Conservation (phyloP, 2,329 filamentous ascomycete genomes). For the Nakataea oryzae region DNA sequence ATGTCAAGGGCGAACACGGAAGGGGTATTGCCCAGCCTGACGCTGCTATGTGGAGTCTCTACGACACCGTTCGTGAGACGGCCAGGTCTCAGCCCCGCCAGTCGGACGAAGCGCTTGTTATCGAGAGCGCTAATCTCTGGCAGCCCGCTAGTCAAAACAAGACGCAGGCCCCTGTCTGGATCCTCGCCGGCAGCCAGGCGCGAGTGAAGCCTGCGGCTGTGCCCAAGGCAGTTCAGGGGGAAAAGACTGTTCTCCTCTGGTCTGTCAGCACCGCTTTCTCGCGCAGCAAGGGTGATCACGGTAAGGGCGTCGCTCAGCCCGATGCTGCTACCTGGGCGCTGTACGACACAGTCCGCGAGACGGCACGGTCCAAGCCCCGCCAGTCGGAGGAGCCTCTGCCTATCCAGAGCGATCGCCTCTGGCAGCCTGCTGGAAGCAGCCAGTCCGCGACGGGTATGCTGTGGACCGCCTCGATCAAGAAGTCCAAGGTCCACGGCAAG, state of each 20-base stretch:
- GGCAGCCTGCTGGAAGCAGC: conserved; percentile 15
- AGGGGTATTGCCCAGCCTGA: conserved; percentile 1
- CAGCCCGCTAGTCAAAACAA: conserved; percentile 8
- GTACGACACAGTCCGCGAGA: conserved; percentile 15
- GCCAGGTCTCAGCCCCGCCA: neutral
- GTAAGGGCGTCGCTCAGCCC: conserved; percentile 22
- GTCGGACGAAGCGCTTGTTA: conserved; percentile 16
- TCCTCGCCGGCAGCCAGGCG: neutral
- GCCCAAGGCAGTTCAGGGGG: neutral
- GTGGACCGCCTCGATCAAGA: neutral
- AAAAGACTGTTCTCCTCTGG: neutral
- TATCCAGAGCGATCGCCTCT: conserved; percentile 27
- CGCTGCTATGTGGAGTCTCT: neutral
- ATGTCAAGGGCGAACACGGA: conserved; percentile 1
- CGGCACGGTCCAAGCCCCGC: conserved; percentile 14
- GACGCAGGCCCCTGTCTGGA: neutral
- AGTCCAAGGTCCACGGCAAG: conserved; percentile 3
- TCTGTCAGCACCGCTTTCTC: neutral
- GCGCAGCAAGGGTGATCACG: conserved; percentile 4
- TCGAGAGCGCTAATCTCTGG: conserved; percentile 29
- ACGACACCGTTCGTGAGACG: neutral
- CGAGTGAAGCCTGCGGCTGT: conserved; percentile 6
- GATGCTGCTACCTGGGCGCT: conserved; percentile 19
- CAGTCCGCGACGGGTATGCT: neutral
- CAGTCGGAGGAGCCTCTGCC: conserved; percentile 14